These are phyloP conservation scores for Pseudevernia furfuracea DNA, from an alignment of 495 filamentous ascomycete species.

Conservation along the genomic window DNA sequence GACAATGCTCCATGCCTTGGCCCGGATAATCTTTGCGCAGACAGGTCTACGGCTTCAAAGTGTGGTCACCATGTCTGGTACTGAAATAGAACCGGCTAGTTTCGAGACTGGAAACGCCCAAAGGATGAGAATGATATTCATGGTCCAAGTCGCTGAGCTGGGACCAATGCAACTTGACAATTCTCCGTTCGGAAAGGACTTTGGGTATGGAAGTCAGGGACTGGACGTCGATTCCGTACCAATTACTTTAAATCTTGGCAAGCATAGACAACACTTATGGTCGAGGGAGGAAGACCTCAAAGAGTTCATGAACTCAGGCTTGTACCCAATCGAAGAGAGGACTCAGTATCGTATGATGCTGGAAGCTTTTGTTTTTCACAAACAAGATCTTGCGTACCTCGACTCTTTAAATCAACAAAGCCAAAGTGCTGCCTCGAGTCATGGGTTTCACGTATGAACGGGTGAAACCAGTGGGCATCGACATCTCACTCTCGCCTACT, in stretches of 20 bases:
- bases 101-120: not conserved
- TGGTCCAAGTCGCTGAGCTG: constrained; percentile 8
- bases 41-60: not conserved
- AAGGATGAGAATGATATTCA: constrained; percentile 12
- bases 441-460: not conserved
- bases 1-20: constrained; percentile 6
- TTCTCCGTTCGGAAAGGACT: not conserved
- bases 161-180: not conserved
- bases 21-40: constrained; percentile 2
- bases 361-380: constrained; percentile 3
- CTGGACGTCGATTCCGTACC: not conserved
- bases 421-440: not conserved
- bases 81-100: not conserved
- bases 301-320: constrained; percentile 2
- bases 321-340: constrained; percentile 3
- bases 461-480: not conserved
- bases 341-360: constrained; percentile 9
- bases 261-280: constrained; percentile 1
- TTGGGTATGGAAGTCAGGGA: not conserved
- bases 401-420: not conserved
- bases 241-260: not conserved
- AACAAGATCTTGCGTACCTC: not conserved
- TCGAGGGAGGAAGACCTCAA: constrained; percentile 6
- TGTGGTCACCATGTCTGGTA: constrained; percentile 4
- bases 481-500: not conserved